Percentiles rank a stretch among this genome's conserved stretches.
Evolutionary conservation across 495 filamentous ascomycete species (phyloP).

Genomic region (Hapsidospora chrysogenum): DNA sequence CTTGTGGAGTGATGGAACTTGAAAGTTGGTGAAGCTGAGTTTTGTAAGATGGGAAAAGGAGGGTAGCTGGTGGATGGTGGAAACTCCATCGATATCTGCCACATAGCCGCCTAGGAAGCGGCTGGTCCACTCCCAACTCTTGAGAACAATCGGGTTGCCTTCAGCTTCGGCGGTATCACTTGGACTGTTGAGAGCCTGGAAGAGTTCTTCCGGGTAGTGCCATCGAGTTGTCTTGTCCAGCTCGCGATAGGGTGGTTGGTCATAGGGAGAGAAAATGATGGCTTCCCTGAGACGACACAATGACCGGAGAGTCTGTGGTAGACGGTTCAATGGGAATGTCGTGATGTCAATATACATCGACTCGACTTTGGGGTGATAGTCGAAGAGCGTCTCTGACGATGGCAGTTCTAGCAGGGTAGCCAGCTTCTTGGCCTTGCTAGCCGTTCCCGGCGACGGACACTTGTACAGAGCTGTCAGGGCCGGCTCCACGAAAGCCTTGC

Average conservation of each 20-base stretch:
- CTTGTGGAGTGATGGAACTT: conserved; percentile 23
- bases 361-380: conserved; percentile 46
- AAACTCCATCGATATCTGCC: conserved; percentile 27
- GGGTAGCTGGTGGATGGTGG: conserved; percentile 43
- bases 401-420: background rate
- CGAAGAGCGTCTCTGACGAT: conserved; percentile 8
- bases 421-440: background rate
- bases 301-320: background rate
- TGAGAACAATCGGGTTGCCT: conserved; percentile 22
- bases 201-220: conserved; percentile 42
- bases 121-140: conserved; percentile 65
- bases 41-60: conserved; percentile 42
- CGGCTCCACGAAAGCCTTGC: conserved; percentile 43
- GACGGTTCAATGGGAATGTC: conserved; percentile 12
- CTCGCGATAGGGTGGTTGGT: conserved; percentile 37
- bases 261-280: conserved; percentile 35
- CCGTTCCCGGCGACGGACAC: conserved; percentile 25
- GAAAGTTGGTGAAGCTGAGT: conserved; percentile 48
- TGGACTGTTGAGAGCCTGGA: conserved; percentile 30
- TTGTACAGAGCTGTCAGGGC: conserved; percentile 48
- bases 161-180: conserved; percentile 12
- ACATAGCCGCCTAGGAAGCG: conserved; percentile 39
- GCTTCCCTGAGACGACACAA: conserved; percentile 31
- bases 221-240: conserved; percentile 36
- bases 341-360: conserved; percentile 44